These are phyloP conservation scores for Podaxis pistillaris DNA, from an alignment of 768 basidiomycete genomes.

Conservation along the genomic window DNA sequence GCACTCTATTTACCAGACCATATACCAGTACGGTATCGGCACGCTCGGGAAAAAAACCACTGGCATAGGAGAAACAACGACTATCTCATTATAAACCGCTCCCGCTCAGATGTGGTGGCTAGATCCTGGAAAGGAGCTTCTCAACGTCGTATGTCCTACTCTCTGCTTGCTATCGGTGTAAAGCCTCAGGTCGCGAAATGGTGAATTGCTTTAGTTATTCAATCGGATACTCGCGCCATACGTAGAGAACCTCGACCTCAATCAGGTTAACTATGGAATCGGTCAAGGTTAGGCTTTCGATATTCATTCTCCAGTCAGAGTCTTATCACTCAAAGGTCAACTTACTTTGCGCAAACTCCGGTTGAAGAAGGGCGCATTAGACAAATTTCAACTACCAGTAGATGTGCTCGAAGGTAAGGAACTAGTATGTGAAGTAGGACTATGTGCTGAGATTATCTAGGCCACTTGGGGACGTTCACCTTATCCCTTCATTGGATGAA, in stretches of 20 bases:
- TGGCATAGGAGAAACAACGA: neutral
- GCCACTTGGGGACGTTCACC: slow-evolving; percentile 83
- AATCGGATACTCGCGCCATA: slow-evolving; percentile 93
- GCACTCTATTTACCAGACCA: neutral
- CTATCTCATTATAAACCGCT: neutral
- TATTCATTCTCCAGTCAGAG: neutral
- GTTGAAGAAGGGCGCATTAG: slow-evolving; percentile 90
- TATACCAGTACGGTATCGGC: neutral
- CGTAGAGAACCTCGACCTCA: slow-evolving; percentile 93
- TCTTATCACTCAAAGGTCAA: slow-evolving; percentile 48
- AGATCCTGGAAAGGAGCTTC: slow-evolving; percentile 81
- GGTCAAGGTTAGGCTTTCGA: slow-evolving; percentile 60
- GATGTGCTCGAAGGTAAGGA: slow-evolving; percentile 88
- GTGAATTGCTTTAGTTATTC: slow-evolving; percentile 52
- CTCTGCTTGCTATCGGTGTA: slow-evolving; percentile 1
- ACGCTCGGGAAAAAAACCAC: neutral
- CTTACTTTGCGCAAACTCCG: slow-evolving; percentile 77
- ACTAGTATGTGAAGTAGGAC: neutral
- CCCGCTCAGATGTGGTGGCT: slow-evolving; percentile 72
- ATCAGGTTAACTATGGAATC: slow-evolving; percentile 93
- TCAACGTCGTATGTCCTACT: slow-evolving; percentile 62
- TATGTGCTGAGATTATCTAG: slow-evolving; percentile 33
- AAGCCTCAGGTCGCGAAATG: neutral
- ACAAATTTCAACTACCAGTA: slow-evolving; percentile 93
- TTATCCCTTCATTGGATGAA: slow-evolving; percentile 89